Evolutionary conservation across 1,284 basidiomycete species (phyloP), one percentile per base, ranked within the genome.

Genomic region (Ustilago cynodontis): DNA sequence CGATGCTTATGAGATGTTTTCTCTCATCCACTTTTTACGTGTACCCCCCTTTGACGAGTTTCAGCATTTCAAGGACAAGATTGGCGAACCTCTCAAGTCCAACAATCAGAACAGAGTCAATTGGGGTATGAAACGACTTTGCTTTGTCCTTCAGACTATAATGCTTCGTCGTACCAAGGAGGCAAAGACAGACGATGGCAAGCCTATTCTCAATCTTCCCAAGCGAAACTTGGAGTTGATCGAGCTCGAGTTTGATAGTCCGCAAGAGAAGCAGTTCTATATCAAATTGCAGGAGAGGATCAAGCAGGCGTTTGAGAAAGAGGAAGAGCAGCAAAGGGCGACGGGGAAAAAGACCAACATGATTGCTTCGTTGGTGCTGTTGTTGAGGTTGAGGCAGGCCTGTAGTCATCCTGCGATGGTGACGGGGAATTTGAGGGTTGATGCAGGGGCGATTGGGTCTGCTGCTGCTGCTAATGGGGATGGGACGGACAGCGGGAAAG

Each of bases 121-220:
- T 33, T 77, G 76, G 70, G 84, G 81, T 16, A 78, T 85, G 78
- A 82, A 82, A 60, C 80, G 83, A 2, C 79, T 82, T 5, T 85
- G 93, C 90, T 90, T 93, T 45, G 91, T 98, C 2, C 88, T 98
- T 6, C 91, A 92, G 78, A 90, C 92, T 2, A 89, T 96, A 79
- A 97, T 99, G 94, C 90, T 98, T 20, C 90, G 96, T 7, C 91
- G 96, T 1, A 92, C 90, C 3, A 99, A 99, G 87, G 91, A 92
- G 45, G 91, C 94, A 43, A 87, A 88, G 0, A 86, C 94, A 18
- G 85, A 91, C 69, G 77, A 80, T 20, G 63, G 74, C n/a, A 93
- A 94, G 78, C 90, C 91, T 0, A 89, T 99, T n/a, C 88, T 99
- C 47, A 89, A 92, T 33, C 89, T 99, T 1, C 97, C 96, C 0